Base-by-base conservation (phyloP, 1,284 basidiomycete species). In the Ceratobasidium sp. region DNA sequence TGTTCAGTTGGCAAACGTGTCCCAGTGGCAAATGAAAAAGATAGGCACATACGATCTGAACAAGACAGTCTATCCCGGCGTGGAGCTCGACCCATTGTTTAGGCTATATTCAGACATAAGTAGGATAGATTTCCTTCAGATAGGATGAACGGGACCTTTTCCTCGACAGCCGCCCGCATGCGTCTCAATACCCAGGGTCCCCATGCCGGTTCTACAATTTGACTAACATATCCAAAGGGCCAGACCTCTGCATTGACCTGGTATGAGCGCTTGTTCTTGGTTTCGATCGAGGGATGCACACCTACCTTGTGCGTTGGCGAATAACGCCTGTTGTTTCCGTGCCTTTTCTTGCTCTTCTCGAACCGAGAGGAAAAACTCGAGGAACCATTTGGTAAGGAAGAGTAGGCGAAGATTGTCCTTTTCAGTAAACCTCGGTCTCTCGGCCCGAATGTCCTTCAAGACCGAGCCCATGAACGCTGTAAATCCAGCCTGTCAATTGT, bases 11-110 rank as follows among this genome's bases (percentile, higher is more conserved):
- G 1, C 14, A 18, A n/a, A 57, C 10, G 18, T 36, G 18, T 18
- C 18, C 60, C 1, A 41, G 9, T 41, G 23, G n/a, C n/a, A n/a
- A n/a, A n/a, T 30, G 34, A 6, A 23, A n/a, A 32, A 3, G 18
- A 57, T 57, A 32, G 5, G 2, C 23, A 72, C 83, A 75, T 52
- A 85, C 85, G 58, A 97, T 84, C 77, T 97, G 94, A 5, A 93
- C 94, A 74, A 97, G 88, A 80, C 94, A 96, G 77, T 96, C 92
- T 76, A 97, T 88, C 53, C 93, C 93, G n/a, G 94, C 93, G 80
- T 97, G 93, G 36, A 98, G 84, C 78, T 97, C 95, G n/a, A 88
- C 92, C 94, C 93, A 96, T 71, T 89, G 84, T 77, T 93, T 93
- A 36, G 95, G 94, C 92, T 95, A 76, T 50, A 71, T 71, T 28